Evolutionary conservation across 305 asterid species (phyloP), one percentile per base, ranked within the genome.

Genomic region (Stenogyne calaminthoides): DNA sequence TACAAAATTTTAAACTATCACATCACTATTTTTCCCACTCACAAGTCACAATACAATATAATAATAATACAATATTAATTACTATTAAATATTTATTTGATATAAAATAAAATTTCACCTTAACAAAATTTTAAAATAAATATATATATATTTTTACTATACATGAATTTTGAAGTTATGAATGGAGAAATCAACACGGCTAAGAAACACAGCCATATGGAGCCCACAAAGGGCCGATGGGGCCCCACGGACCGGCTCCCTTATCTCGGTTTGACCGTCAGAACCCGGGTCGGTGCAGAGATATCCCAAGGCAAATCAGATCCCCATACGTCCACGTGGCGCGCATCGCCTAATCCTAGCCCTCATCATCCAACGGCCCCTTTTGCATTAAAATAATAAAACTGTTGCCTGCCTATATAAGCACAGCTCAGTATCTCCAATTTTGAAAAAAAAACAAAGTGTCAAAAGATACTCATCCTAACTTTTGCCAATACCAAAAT

Each of bases 271-370:
- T 54, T 19, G 49, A 55, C 69, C 18, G 76, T 22, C 73, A 22
- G 52, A 54, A 69, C n/a, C 14, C 82, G 71, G 84, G 89, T 78
- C 85, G 83, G 85, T 76, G 82, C 76, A 70, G 59, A 32, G 57
- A 51, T 67, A 77, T 51, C 65, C 52, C 44, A 49, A 7, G 7
- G 29, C 69, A 52, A 22, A 7, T 0, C 6, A 8, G 29, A 6
- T n/a, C 59, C 81, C 77, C 62, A 44, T 0, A 0, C 0, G 0
- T 0, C 80, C 84, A 78, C 88, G 87, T 54, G 81, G 67, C 69
- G 14, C 0, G 0, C 80, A 73, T 79, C 80, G 0, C 6, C 3
- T 2, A 1, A 0, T 11, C 68, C 65, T 47, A 25, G 8, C 18
- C 60, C 29, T 14, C 22, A 2, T n/a, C 40, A 80, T 76, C 85